Evolutionary conservation across 345 rosid genomes (phyloP).

Genomic region (Rhodamnia argentea): DNA sequence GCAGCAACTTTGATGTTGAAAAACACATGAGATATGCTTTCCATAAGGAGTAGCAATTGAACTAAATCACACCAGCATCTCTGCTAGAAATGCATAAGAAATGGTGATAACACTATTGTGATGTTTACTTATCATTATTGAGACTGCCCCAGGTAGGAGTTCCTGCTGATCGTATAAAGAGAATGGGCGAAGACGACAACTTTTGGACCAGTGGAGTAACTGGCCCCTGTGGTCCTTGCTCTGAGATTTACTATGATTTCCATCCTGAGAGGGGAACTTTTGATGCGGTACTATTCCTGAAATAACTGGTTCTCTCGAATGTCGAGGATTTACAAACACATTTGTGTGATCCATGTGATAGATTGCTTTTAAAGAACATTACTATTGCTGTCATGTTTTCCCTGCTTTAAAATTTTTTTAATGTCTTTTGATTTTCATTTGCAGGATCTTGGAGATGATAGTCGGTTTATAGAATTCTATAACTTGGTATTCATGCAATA

Average conservation of each 20-base stretch:
- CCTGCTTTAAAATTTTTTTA: not conserved
- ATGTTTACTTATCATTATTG: not conserved
- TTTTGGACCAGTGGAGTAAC: slow-evolving; percentile 93
- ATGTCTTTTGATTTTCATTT: slow-evolving; percentile 4
- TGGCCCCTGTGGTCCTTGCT: slow-evolving; percentile 98
- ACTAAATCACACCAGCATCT: not conserved
- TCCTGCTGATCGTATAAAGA: slow-evolving; percentile 66
- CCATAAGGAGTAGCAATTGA: not conserved
- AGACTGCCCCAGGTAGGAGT: slow-evolving; percentile 51
- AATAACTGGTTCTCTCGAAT: not conserved
- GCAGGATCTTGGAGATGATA: slow-evolving; percentile 93
- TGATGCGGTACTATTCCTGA: slow-evolving; percentile 25
- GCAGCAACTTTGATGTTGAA: not conserved
- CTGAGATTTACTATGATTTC: slow-evolving; percentile 91
- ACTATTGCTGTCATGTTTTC: not conserved
- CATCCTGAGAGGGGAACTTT: slow-evolving; percentile 67
- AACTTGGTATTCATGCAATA: slow-evolving; percentile 95
- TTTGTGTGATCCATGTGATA: not conserved
- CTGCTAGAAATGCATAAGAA: not conserved
- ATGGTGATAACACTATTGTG: not conserved
- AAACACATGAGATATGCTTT: not conserved
- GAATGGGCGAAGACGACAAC: slow-evolving; percentile 92
- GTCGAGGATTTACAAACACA: not conserved
- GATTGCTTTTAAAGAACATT: not conserved
- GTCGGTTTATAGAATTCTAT: slow-evolving; percentile 86